Evolutionary conservation across 2,329 filamentous ascomycete genomes (phyloP).

Genomic region (Nemania serpens): DNA sequence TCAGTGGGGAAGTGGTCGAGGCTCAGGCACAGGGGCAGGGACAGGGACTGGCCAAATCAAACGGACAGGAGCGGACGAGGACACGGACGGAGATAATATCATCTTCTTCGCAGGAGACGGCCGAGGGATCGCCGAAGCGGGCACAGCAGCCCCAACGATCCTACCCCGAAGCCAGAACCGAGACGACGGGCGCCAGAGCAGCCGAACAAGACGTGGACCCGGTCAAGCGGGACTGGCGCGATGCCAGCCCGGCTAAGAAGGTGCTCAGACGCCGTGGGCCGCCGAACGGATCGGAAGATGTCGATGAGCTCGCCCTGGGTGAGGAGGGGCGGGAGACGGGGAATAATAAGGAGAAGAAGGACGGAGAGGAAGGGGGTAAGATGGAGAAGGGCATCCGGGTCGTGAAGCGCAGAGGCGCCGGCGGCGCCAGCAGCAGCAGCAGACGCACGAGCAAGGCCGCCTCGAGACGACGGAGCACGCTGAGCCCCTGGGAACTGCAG

Average conservation of each 20-base stretch:
- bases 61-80: not conserved
- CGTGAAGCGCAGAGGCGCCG: conserved; percentile 42
- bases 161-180: conserved; percentile 10
- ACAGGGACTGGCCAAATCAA: not conserved
- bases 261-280: conserved; percentile 1
- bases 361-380: not conserved
- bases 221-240: conserved; percentile 32
- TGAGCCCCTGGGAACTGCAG: conserved; percentile 76
- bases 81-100: not conserved
- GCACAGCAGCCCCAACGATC: conserved; percentile 15
- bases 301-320: conserved; percentile 13
- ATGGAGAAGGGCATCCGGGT: not conserved
- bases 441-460: conserved; percentile 57
- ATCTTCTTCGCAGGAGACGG: not conserved
- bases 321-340: not conserved
- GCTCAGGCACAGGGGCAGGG: not conserved
- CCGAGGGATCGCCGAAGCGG: not conserved
- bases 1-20: conserved; percentile 16
- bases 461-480: conserved; percentile 71
- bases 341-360: not conserved
- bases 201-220: conserved; percentile 33
- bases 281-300: not conserved
- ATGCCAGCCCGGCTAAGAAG: conserved; percentile 6
- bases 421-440: conserved; percentile 49
- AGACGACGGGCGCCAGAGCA: not conserved